A percentile compares a stretch with the other conserved stretches of the same genome.
Conservation (phyloP, 176 grass and related monocot species). For the Guadua angustifolia region DNA sequence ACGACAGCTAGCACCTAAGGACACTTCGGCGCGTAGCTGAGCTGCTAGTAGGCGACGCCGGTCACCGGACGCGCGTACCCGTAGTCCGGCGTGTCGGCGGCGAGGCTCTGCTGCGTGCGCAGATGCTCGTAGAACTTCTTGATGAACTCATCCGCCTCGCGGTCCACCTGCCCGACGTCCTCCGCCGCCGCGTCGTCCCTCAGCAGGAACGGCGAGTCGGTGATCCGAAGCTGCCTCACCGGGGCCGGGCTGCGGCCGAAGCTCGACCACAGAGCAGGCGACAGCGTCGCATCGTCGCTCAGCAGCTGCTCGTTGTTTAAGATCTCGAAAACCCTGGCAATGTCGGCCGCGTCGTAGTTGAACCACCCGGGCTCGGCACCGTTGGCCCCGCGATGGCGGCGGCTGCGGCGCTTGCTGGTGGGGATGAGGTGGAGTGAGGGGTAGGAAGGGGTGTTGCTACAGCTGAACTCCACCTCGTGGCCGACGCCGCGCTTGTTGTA, state of each 20-base stretch:
- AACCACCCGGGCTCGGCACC: constrained; percentile 55
- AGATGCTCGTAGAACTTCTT: constrained; percentile 72
- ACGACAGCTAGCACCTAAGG: constrained; percentile 14
- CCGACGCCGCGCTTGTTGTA: constrained; percentile 36
- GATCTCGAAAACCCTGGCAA: constrained; percentile 70
- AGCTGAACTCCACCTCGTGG: constrained; percentile 92
- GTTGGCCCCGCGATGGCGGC: constrained; percentile 34
- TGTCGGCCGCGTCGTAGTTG: constrained; percentile 74
- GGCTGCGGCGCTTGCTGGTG: constrained; percentile 41
- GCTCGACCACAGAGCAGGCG: constrained; percentile 50
- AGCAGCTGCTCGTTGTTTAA: constrained; percentile 59
- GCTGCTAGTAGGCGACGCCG: constrained; percentile 46
- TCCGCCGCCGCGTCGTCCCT: constrained; percentile 47
- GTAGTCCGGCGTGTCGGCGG: constrained; percentile 55
- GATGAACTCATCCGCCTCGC: constrained; percentile 75
- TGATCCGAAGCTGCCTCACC: constrained; percentile 75
- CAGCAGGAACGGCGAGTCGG: constrained; percentile 78
- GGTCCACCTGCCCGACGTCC: constrained; percentile 41
- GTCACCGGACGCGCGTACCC: constrained; percentile 29
- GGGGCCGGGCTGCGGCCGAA: constrained; percentile 67
- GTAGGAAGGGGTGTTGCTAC: constrained; percentile 85
- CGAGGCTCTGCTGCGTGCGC: constrained; percentile 60
- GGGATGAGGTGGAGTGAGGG: constrained; percentile 49
- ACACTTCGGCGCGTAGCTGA: not conserved
- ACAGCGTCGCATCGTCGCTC: constrained; percentile 38